Conservation (phyloP, 306 rosid genomes). For the Fragaria vesca region DNA sequence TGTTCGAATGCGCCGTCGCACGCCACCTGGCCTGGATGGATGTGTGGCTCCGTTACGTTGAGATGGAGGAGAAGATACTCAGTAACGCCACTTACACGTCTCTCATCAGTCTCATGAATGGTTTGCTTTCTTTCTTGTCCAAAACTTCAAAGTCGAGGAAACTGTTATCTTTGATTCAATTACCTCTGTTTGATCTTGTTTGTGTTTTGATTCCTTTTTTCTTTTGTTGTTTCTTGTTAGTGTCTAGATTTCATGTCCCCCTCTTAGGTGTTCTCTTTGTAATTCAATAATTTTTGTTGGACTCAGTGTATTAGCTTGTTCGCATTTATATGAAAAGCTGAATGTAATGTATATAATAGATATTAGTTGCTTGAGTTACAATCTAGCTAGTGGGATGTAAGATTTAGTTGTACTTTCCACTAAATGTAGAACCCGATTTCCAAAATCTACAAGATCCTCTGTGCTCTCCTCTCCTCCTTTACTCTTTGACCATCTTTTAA, state of each 20-base stretch:
- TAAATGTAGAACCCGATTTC: slow-evolving; percentile 29
- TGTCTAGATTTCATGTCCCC: too few relatives aligned
- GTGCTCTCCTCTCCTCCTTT: not conserved
- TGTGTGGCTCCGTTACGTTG: too few relatives aligned
- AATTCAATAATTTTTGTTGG: not conserved
- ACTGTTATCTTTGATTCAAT: not conserved
- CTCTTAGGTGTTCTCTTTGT: too few relatives aligned
- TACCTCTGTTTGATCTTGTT: too few relatives aligned
- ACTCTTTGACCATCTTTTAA: not conserved
- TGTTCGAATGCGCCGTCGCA: too few relatives aligned
- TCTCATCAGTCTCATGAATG: too few relatives aligned
- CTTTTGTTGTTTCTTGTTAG: too few relatives aligned
- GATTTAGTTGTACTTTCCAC: slow-evolving; percentile 23
- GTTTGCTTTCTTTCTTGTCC: not conserved
- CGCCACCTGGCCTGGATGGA: too few relatives aligned
- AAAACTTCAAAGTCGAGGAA: not conserved
- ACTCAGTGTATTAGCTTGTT: not conserved
- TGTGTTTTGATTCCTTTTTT: too few relatives aligned
- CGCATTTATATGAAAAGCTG: not conserved
- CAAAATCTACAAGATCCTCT: slow-evolving; percentile 9
- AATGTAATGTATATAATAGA: not conserved
- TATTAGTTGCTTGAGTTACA: not conserved
- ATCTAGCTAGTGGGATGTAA: slow-evolving; percentile 1
- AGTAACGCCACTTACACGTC: too few relatives aligned
- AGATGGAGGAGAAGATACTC: too few relatives aligned